These are phyloP conservation scores for Dispira simplex DNA, from an alignment of 192 early-diverging fungal species.

Conservation along the genomic window DNA sequence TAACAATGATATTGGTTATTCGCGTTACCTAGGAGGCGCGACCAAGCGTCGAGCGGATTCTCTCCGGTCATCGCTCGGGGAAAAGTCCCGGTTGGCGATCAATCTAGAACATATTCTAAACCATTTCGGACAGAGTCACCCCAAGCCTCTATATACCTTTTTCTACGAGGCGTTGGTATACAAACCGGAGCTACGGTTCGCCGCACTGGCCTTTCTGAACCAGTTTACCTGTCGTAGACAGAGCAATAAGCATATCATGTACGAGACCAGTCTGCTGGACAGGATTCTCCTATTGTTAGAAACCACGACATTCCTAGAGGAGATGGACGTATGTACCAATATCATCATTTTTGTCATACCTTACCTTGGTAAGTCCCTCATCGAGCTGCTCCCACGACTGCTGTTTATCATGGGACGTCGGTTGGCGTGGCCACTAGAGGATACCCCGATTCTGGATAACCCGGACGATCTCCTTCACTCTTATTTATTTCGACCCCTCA, in stretches of 20 bases:
- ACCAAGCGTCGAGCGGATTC: not conserved
- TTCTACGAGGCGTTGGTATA: too few relatives aligned
- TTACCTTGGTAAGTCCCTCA: not conserved
- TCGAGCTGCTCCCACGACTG: not conserved
- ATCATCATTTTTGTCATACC: not conserved
- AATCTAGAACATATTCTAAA: not conserved
- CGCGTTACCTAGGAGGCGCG: not conserved
- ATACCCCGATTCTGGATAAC: not conserved
- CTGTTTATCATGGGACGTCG: not conserved
- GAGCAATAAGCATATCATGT: not conserved
- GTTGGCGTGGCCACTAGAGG: not conserved
- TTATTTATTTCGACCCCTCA: not conserved
- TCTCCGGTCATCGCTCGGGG: not conserved
- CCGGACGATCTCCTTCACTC: not conserved
- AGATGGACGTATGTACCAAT: not conserved
- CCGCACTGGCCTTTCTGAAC: slow-evolving; percentile 1
- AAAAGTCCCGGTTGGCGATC: not conserved
- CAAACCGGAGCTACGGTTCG: not conserved
- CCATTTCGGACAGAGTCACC: not conserved
- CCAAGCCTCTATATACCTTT: not conserved
- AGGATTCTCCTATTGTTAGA: not conserved
- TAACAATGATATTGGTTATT: not conserved
- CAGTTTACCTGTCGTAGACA: not conserved
- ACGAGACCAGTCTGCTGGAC: not conserved
- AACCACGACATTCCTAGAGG: not conserved